Conservation (phyloP, 2,329 filamentous ascomycete species). For the Paecilomyces fulvus region DNA sequence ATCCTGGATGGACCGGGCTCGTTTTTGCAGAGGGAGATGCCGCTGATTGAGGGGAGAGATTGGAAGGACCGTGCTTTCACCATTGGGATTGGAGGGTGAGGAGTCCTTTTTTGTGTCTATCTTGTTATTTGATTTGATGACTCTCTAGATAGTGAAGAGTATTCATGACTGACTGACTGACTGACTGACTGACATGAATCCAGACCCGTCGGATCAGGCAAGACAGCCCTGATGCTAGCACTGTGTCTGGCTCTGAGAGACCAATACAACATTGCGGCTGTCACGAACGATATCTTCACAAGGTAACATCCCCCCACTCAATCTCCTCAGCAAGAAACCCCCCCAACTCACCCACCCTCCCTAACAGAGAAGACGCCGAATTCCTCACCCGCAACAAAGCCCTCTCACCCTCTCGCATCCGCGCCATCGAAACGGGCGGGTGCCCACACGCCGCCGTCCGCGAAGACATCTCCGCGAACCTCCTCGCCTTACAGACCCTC, state of each 20-base stretch:
- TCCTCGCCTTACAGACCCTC: conserved; percentile 82
- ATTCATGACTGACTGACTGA: background rate
- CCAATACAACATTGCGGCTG: conserved; percentile 78
- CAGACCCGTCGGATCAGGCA: conserved; percentile 92
- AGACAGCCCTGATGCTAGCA: conserved; percentile 92
- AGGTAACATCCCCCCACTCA: conserved; percentile 30
- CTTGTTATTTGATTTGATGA: background rate
- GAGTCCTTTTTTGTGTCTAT: background rate
- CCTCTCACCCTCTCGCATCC: conserved; percentile 73
- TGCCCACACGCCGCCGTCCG: conserved; percentile 95
- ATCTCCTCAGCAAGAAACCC: background rate
- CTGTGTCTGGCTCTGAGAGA: conserved; percentile 78
- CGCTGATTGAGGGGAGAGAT: conserved; percentile 76
- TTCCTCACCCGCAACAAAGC: conserved; percentile 85
- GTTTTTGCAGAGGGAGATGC: conserved; percentile 84
- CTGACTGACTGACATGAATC: background rate
- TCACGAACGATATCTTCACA: conserved; percentile 99
- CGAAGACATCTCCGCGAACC: conserved; percentile 91
- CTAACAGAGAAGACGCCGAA: conserved; percentile 76
- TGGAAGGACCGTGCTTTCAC: conserved; percentile 91
- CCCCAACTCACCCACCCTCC: conserved; percentile 9
- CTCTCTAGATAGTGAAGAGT: too few species aligned
- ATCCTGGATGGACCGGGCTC: conserved; percentile 90
- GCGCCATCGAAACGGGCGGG: conserved; percentile 93
- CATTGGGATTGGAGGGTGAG: conserved; percentile 93